Conservation (phyloP, 768 basidiomycete species). For the Boletus sp. region DNA sequence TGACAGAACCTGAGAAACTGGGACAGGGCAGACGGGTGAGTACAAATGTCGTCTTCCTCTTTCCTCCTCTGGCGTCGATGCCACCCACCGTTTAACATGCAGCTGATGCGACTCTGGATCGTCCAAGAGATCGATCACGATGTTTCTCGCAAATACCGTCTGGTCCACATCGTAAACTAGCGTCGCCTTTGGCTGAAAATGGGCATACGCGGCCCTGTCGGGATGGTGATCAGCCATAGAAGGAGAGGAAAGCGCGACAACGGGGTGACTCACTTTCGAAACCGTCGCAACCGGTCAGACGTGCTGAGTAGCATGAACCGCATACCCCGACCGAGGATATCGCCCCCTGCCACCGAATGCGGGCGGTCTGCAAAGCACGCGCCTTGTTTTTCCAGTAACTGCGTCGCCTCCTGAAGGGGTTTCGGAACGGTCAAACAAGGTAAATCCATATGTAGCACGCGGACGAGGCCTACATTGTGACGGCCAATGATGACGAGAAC, state of each 20-base stretch:
- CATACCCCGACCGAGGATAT: slow-evolving; percentile 60
- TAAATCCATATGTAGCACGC: background rate
- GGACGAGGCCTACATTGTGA: slow-evolving; percentile 11
- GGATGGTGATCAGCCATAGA: background rate
- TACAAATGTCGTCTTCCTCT: too few species aligned
- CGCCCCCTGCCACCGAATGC: slow-evolving; percentile 50
- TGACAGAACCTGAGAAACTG: slow-evolving; percentile 29
- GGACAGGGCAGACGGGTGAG: background rate
- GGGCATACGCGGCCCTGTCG: slow-evolving; percentile 48
- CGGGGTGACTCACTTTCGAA: slow-evolving; percentile 43
- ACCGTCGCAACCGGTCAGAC: slow-evolving; percentile 57
- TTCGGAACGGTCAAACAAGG: background rate
- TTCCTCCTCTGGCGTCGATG: background rate
- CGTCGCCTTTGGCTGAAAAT: slow-evolving; percentile 51
- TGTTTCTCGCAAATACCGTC: slow-evolving; percentile 33
- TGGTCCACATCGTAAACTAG: slow-evolving; percentile 45
- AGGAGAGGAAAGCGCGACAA: background rate
- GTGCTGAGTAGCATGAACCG: slow-evolving; percentile 49
- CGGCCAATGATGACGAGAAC: slow-evolving; percentile 27
- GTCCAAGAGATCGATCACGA: slow-evolving; percentile 22
- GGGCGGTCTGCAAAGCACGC: slow-evolving; percentile 51
- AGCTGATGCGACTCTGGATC: slow-evolving; percentile 23
- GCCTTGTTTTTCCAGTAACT: slow-evolving; percentile 62
- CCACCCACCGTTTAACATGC: slow-evolving; percentile 38
- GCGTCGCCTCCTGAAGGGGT: slow-evolving; percentile 39